Evolutionary conservation across 345 rosid species (phyloP).

Genomic region (Salix arbutifolia): DNA sequence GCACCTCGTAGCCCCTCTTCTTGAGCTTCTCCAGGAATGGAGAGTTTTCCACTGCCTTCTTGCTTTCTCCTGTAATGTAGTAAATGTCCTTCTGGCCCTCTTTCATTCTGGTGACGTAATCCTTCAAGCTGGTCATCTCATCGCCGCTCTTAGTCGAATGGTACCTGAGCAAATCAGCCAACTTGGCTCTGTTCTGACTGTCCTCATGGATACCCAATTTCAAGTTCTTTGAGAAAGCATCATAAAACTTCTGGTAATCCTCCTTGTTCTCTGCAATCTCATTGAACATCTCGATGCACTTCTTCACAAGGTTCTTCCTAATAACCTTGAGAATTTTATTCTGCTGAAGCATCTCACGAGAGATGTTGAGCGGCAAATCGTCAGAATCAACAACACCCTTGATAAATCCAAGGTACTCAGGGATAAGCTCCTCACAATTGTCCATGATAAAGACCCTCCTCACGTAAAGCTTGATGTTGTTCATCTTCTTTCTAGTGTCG

Average conservation of each 20-base stretch:
- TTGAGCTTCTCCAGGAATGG: constrained; percentile 79
- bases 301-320: constrained; percentile 86
- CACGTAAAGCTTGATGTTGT: constrained; percentile 85
- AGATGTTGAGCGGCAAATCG: constrained; percentile 86
- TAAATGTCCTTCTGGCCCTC: constrained; percentile 83
- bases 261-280: constrained; percentile 88
- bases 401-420: constrained; percentile 73
- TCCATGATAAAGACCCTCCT: constrained; percentile 91
- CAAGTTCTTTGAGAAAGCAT: constrained; percentile 78
- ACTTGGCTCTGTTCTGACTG: constrained; percentile 68
- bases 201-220: constrained; percentile 89
- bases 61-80: constrained; percentile 77
- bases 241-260: constrained; percentile 79
- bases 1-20: constrained; percentile 83
- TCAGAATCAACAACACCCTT: constrained; percentile 94
- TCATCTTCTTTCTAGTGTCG: constrained; percentile 73
- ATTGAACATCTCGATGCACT: constrained; percentile 84
- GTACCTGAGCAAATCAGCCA: constrained; percentile 76
- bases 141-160: constrained; percentile 82
- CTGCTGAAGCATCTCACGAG: constrained; percentile 84
- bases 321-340: constrained; percentile 94
- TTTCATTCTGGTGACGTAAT: constrained; percentile 86
- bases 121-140: constrained; percentile 76
- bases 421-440: constrained; percentile 84
- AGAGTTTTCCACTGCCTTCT: constrained; percentile 85